phyloP scores from a whole-genome alignment of 106 monocot genomes.

The Xerophyta viscosa region DNA sequence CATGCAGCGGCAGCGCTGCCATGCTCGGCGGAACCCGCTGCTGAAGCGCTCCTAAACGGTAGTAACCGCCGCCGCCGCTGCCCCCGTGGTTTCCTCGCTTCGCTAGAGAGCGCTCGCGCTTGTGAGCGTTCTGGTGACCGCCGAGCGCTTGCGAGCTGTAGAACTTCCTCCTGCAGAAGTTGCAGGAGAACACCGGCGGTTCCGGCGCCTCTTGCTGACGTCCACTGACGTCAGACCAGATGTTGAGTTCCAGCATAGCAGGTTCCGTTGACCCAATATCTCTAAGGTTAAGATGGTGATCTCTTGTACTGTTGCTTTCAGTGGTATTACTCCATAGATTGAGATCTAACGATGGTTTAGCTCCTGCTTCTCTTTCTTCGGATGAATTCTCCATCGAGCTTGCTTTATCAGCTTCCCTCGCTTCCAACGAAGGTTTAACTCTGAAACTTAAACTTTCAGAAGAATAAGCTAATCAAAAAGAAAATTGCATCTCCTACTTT shows the following conservation, averaged over 20 bases:
- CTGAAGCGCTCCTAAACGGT: not conserved
- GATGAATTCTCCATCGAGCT: too few species aligned
- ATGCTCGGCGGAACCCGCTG: not conserved
- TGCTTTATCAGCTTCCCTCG: too few species aligned
- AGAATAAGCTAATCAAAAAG: too few species aligned
- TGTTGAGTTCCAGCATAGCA: not conserved
- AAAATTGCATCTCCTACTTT: too few species aligned
- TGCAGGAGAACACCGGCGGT: conserved; percentile 1
- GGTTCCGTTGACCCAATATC: not conserved
- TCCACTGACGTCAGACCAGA: not conserved
- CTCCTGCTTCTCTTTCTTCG: too few species aligned
- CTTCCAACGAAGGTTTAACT: too few species aligned
- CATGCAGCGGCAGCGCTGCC: not conserved
- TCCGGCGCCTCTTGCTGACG: not conserved
- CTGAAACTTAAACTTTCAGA: too few species aligned
- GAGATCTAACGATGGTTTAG: too few species aligned
- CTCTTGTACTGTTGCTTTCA: not conserved
- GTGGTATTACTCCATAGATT: not conserved
- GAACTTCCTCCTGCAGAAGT: conserved; percentile 1
- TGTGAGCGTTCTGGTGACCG: conserved; percentile 1
- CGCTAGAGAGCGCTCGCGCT: not conserved
- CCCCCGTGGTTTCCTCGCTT: not conserved
- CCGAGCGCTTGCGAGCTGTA: conserved; percentile 4
- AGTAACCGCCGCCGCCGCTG: not conserved
- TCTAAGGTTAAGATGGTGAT: too few species aligned